Percentiles rank a stretch among this genome's conserved stretches.
phyloP scores from a whole-genome alignment of 495 filamentous ascomycete genomes.

The Aspergillus diversus region DNA sequence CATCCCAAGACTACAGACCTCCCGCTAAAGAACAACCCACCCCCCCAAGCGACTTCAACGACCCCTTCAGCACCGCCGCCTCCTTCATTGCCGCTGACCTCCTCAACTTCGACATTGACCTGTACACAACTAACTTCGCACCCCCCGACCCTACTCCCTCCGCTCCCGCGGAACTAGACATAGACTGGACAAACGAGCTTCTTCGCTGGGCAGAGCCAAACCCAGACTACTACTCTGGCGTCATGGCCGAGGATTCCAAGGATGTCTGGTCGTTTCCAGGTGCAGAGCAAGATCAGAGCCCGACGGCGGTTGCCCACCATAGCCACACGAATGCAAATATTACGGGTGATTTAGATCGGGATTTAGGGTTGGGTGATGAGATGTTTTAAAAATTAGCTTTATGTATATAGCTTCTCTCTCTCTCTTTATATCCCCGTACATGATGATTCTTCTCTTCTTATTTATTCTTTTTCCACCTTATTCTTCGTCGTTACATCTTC shows the following conservation, averaged over 20 bases:
- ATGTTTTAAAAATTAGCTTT: constrained; percentile 33
- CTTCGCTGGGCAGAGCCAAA: constrained; percentile 32
- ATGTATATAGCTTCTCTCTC: neutral
- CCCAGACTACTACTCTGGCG: constrained; percentile 11
- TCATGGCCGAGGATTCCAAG: constrained; percentile 19
- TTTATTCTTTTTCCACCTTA: neutral
- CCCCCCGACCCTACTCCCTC: constrained; percentile 14
- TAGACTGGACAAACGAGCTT: constrained; percentile 44
- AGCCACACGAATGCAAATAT: constrained; percentile 30
- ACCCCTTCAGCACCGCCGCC: constrained; percentile 26
- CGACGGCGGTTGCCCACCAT: neutral
- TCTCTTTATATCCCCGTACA: neutral
- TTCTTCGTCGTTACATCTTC: too few relatives aligned
- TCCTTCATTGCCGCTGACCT: constrained; percentile 17
- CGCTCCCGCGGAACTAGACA: constrained; percentile 25
- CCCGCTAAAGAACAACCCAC: constrained; percentile 21
- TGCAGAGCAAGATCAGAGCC: neutral
- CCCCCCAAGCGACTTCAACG: constrained; percentile 35
- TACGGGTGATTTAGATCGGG: constrained; percentile 49
- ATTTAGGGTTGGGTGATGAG: constrained; percentile 45
- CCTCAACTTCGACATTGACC: constrained; percentile 33
- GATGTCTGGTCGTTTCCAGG: constrained; percentile 35
- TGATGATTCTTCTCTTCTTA: constrained; percentile 6
- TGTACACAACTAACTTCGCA: constrained; percentile 28
- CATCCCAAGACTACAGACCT: constrained; percentile 9